These are phyloP conservation scores for Bocquillonia castaneifolia DNA, from an alignment of 441 rosid genomes.

Conservation along the genomic window DNA sequence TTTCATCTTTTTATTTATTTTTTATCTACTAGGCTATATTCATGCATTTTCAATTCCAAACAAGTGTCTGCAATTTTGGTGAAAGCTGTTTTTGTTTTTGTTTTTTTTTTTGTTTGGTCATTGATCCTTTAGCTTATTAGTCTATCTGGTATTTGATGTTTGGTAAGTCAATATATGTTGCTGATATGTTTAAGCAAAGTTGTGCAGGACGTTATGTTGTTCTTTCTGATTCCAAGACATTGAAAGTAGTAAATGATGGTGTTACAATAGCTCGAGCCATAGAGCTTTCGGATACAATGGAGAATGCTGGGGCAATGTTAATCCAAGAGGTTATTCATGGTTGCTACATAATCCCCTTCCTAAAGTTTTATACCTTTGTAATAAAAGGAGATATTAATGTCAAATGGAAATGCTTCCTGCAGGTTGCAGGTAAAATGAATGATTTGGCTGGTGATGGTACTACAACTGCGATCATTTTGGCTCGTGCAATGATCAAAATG, in stretches of 20 bases:
- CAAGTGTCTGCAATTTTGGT: not conserved
- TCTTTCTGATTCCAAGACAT: constrained; percentile 48
- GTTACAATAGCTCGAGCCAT: constrained; percentile 79
- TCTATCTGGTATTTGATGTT: constrained; percentile 2
- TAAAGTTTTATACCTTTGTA: constrained; percentile 7
- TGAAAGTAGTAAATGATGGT: constrained; percentile 79
- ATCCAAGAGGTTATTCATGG: constrained; percentile 84
- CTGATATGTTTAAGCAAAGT: constrained; percentile 24
- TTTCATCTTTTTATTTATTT: not conserved
- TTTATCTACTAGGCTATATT: not conserved
- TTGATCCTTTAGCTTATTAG: not conserved
- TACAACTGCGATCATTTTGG: constrained; percentile 78
- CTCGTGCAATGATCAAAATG: constrained; percentile 70
- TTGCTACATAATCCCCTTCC: constrained; percentile 37
- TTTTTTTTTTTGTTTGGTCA: not conserved
- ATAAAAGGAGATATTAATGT: not conserved
- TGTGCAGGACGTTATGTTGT: constrained; percentile 76
- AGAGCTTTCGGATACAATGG: constrained; percentile 65
- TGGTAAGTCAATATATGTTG: constrained; percentile 12
- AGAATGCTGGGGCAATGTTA: constrained; percentile 73
- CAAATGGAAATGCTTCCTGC: constrained; percentile 28
- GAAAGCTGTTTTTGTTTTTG: not conserved
- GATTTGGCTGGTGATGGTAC: constrained; percentile 92
- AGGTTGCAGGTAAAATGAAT: constrained; percentile 82
- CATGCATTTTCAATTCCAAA: not conserved